Percentiles rank a stretch among this genome's conserved stretches.
These are phyloP conservation scores for Takakia lepidozioides DNA, from an alignment of 225 moss, liverwort and hornwort genomes.

Conservation along the genomic window DNA sequence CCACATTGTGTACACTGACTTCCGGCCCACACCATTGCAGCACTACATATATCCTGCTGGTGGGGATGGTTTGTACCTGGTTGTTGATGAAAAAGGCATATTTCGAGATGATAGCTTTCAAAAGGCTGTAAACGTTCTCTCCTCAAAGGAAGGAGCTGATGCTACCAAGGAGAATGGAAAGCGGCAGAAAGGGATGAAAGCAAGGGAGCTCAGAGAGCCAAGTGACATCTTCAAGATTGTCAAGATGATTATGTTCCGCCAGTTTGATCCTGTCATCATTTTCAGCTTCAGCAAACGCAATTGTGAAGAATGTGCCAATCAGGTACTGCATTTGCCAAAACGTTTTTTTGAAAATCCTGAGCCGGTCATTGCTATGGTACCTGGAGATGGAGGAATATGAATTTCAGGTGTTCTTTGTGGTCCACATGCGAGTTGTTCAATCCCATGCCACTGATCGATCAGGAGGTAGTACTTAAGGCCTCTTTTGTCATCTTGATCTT, in stretches of 20 bases:
- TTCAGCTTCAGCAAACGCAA: slow-evolving; percentile 98
- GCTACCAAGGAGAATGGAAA: slow-evolving; percentile 58
- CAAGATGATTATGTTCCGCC: slow-evolving; percentile 98
- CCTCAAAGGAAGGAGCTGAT: slow-evolving; percentile 41
- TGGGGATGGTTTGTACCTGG: slow-evolving; percentile 91
- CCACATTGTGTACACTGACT: slow-evolving; percentile 97
- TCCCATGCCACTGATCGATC: too few relatives aligned
- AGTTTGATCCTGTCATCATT: slow-evolving; percentile 94
- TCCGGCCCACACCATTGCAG: slow-evolving; percentile 93
- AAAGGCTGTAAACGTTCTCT: slow-evolving; percentile 92
- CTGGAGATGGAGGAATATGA: too few relatives aligned
- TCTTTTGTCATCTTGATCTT: too few relatives aligned
- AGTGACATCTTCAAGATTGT: slow-evolving; percentile 97
- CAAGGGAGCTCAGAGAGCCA: slow-evolving; percentile 40
- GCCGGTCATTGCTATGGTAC: too few relatives aligned
- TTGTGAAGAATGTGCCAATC: slow-evolving; percentile 87
- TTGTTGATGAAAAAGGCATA: slow-evolving; percentile 82
- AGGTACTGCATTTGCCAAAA: too few relatives aligned
- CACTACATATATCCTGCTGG: slow-evolving; percentile 96
- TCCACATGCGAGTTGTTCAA: too few relatives aligned
- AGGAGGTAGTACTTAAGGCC: too few relatives aligned
- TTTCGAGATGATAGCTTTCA: slow-evolving; percentile 94
- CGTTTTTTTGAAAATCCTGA: too few relatives aligned
- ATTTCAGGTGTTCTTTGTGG: too few relatives aligned
- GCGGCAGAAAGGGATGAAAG: slow-evolving; percentile 43